These are phyloP conservation scores for Diaporthe capsici DNA, from an alignment of 2,329 filamentous ascomycete genomes.

Conservation along the genomic window DNA sequence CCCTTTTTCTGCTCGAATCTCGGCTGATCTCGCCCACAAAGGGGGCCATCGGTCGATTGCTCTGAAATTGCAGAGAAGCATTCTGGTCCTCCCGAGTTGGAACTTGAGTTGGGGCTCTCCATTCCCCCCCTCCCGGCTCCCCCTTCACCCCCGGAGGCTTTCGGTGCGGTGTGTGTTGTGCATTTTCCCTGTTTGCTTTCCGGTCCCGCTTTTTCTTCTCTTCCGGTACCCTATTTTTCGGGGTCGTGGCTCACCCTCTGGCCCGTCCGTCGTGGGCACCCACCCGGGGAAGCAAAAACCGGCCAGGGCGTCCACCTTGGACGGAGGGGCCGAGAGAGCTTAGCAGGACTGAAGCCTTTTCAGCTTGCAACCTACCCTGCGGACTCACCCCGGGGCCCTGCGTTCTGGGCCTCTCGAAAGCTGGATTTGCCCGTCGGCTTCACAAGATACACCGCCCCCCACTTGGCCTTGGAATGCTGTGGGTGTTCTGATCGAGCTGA, in stretches of 20 bases:
- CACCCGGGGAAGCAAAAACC: slow-evolving; percentile 19
- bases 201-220: neutral
- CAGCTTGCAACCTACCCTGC: slow-evolving; percentile 2
- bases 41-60: slow-evolving; percentile 3
- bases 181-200: neutral
- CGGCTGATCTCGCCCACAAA: slow-evolving; percentile 31
- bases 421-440: slow-evolving; percentile 2
- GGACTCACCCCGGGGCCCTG: neutral
- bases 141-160: neutral
- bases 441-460: neutral
- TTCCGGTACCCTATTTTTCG: neutral
- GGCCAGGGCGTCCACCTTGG: slow-evolving; percentile 4
- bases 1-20: slow-evolving; percentile 17
- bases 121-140: neutral
- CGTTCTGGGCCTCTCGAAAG: neutral
- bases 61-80: slow-evolving; percentile 25
- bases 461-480: neutral
- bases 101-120: neutral
- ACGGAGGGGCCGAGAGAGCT: slow-evolving; percentile 27
- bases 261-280: slow-evolving; percentile 8
- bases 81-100: neutral
- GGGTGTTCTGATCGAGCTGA: neutral
- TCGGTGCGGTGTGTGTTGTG: slow-evolving; percentile 7
- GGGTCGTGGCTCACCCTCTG: slow-evolving; percentile 6
- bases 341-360: slow-evolving; percentile 21